These are phyloP conservation scores for Lyophyllum decastes DNA, from an alignment of 768 basidiomycete species.

Conservation along the genomic window DNA sequence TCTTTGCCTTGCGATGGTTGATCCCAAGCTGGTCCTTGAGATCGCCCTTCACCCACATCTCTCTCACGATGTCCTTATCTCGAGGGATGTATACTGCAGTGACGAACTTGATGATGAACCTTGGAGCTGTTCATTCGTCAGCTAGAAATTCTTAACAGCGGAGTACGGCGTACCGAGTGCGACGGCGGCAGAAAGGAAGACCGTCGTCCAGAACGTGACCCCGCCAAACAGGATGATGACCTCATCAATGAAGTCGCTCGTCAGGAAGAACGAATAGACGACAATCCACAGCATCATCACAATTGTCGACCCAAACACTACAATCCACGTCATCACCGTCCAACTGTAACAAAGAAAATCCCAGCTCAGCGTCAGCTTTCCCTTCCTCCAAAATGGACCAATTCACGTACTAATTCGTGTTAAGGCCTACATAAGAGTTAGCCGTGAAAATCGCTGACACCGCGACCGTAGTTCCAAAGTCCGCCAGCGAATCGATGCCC, in stretches of 20 bases:
- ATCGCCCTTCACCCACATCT: conserved; percentile 86
- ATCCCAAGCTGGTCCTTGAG: conserved; percentile 82
- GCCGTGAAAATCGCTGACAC: conserved; percentile 87
- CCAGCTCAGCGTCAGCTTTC: conserved; percentile 18
- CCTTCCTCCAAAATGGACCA: conserved; percentile 10
- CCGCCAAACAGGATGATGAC: conserved; percentile 74
- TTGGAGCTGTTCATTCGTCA: conserved; percentile 55
- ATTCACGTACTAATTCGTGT: conserved; percentile 72
- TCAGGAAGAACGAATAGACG: conserved; percentile 81
- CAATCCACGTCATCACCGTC: conserved; percentile 84
- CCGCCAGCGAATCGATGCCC: conserved; percentile 76
- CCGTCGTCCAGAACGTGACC: conserved; percentile 81
- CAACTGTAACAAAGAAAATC: conserved; percentile 51
- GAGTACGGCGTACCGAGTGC: conserved; percentile 62
- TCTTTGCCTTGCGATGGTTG: conserved; percentile 57
- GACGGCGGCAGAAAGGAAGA: conserved; percentile 66
- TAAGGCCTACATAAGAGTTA: conserved; percentile 88
- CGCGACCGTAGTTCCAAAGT: conserved; percentile 91
- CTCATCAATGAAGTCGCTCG: conserved; percentile 72
- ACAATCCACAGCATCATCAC: conserved; percentile 87
- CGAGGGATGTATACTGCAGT: conserved; percentile 71
- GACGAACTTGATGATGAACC: conserved; percentile 77
- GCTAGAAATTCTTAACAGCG: not conserved
- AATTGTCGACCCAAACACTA: conserved; percentile 77
- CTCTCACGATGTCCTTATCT: conserved; percentile 90